Evolutionary conservation across 2,329 filamentous ascomycete genomes (phyloP).

Genomic region (Hypoxylon rubiginosum): DNA sequence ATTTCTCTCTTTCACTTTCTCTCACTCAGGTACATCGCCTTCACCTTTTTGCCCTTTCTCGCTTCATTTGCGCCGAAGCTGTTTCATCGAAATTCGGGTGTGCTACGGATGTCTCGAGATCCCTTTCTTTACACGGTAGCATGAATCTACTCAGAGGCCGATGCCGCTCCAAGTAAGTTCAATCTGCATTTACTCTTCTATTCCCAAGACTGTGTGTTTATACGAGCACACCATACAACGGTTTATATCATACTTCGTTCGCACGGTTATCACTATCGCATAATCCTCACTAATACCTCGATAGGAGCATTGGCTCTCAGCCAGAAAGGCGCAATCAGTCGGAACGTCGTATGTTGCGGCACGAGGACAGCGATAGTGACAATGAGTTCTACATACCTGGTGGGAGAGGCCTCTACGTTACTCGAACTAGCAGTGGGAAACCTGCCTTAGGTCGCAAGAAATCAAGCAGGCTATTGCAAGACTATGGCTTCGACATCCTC

Average conservation of each 20-base stretch:
- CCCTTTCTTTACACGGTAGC: neutral
- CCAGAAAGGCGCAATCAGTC: neutral
- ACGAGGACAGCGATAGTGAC: conserved; percentile 9
- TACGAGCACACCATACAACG: neutral
- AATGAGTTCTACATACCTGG: conserved; percentile 39
- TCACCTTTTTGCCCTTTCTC: neutral
- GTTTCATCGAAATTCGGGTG: neutral
- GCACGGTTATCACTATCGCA: neutral
- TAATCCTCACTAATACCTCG: conserved; percentile 14
- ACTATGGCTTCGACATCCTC: conserved; percentile 47
- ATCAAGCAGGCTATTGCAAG: conserved; percentile 37
- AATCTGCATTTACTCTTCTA: neutral
- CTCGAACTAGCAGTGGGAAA: conserved; percentile 45
- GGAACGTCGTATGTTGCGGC: neutral
- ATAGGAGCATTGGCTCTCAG: conserved; percentile 35
- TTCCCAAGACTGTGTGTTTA: neutral
- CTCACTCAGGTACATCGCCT: neutral
- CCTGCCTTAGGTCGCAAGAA: conserved; percentile 49
- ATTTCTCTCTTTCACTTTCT: neutral
- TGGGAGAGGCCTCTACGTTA: conserved; percentile 42
- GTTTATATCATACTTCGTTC: neutral
- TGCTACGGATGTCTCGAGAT: neutral
- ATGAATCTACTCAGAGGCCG: conserved; percentile 39
- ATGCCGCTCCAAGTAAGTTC: conserved; percentile 36
- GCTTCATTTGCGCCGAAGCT: neutral